phyloP scores from a whole-genome alignment of 768 basidiomycete species.

The Pluteus cervinus region DNA sequence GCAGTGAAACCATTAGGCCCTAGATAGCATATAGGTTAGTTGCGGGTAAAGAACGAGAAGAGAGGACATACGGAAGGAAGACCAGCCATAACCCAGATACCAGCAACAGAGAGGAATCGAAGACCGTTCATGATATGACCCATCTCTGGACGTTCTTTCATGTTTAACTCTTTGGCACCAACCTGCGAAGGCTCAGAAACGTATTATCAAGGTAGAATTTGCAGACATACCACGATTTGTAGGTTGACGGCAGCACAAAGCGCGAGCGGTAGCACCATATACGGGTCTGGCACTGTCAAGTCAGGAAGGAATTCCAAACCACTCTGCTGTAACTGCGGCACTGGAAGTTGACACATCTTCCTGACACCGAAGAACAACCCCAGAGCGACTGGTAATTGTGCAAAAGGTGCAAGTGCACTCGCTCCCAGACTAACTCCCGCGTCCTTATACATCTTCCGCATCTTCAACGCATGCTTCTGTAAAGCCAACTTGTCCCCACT shows the following conservation, averaged over 20 bases:
- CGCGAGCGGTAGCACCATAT: conserved; percentile 61
- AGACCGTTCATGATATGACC: conserved; percentile 67
- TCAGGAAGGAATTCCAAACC: conserved; percentile 73
- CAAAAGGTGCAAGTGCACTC: conserved; percentile 43
- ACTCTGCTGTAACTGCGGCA: conserved; percentile 71
- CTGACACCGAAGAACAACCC: conserved; percentile 81
- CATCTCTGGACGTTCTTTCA: conserved; percentile 43
- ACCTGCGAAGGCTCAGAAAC: conserved; percentile 19
- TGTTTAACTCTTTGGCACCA: conserved; percentile 50
- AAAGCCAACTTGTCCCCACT: conserved; percentile 40
- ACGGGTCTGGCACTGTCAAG: conserved; percentile 74
- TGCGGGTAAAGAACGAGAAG: conserved; percentile 1
- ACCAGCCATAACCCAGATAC: conserved; percentile 37
- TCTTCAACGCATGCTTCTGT: conserved; percentile 44
- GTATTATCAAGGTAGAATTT: background rate
- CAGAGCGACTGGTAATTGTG: conserved; percentile 74
- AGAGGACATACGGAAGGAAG: conserved; percentile 59
- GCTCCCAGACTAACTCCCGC: conserved; percentile 58
- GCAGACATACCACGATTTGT: conserved; percentile 57
- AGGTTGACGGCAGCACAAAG: conserved; percentile 55
- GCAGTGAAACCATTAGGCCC: conserved; percentile 37
- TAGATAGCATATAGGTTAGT: conserved; percentile 10
- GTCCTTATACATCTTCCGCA: conserved; percentile 52
- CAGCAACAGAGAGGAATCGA: conserved; percentile 47
- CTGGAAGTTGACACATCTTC: conserved; percentile 61